Base-by-base conservation (phyloP, 2,329 filamentous ascomycete genomes). In the Parafenestella ontariensis region DNA sequence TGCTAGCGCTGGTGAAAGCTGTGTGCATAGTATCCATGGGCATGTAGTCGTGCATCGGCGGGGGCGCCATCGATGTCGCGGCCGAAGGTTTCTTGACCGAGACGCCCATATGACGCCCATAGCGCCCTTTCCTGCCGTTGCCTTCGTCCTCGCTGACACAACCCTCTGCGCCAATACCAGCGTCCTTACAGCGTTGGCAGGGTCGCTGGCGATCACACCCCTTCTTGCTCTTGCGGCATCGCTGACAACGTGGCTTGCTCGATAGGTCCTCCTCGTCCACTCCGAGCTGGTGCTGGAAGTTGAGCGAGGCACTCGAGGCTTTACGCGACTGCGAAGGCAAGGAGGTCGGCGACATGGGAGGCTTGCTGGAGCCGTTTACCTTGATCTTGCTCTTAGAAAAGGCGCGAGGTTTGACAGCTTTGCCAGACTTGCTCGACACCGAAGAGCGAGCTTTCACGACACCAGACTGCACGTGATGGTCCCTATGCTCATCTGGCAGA, bases 161-260 rank as follows among this genome's bases (percentile, higher is more conserved):
- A 61, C 94, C 91, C 65, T 98, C 95, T 55, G 92, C 87, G 52
- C 90, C 90, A 67, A 99, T 91, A 18, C 95, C 95, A 39, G 95
- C 95, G 78, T 99, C 95, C 75, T 92, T 92, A 86, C 95, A 99
- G 60, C 95, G 87, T 51, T 92, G 91, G 72, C 95, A 99, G 24
- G 95, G 95, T 34, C 95, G 89, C 78, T 98, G 95, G 54, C 95
- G 89, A 79, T 99, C 95, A 74, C 95, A 99, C 11, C 95, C 95
- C 80, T 99, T 99, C 84, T 99, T 99, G 80, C 94, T 98, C 86
- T 99, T 99, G 70, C 95, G 90, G 83, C 95, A 99, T 54, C 95
- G 90, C 76, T 99, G 95, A 82, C 95, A 99, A 59, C 95, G 92
- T 52, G 95, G 95, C 79, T 98, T 97, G 63, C 90, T 93, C 0